A percentile compares a stretch with the other conserved stretches of the same genome.
Evolutionary conservation across 305 asterid species (phyloP).

Genomic region (Solanum hybrid): DNA sequence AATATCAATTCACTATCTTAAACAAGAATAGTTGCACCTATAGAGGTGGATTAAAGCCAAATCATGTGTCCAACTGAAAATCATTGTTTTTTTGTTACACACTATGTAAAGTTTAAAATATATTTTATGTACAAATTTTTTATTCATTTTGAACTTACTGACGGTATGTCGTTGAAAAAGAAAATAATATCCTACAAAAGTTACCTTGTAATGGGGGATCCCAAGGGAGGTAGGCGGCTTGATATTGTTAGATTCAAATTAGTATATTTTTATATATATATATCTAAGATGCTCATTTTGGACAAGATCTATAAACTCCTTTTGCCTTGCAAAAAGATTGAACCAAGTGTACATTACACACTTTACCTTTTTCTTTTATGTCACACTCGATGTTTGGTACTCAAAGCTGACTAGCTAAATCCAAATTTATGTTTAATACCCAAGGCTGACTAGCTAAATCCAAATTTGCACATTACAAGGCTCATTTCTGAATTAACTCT

Average conservation of each 20-base stretch:
- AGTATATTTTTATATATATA: neutral
- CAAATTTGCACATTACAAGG: neutral
- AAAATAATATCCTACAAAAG: no score
- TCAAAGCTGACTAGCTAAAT: neutral
- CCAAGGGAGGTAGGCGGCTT: neutral
- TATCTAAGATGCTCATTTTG: neutral
- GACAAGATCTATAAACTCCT: neutral
- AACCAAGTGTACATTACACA: neutral
- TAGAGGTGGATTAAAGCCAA: neutral
- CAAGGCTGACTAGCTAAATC: neutral
- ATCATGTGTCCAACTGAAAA: neutral
- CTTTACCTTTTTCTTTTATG: neutral
- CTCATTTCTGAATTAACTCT: neutral
- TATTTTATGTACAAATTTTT: no score
- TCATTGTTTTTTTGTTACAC: neutral
- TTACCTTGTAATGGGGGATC: neutral
- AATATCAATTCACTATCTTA: neutral
- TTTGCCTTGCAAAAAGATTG: neutral
- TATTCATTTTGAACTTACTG: neutral
- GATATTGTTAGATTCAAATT: neutral
- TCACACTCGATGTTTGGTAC: neutral
- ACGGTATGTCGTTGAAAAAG: neutral
- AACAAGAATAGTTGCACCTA: neutral
- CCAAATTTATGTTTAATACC: neutral
- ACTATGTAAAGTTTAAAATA: neutral